These are phyloP conservation scores for Musa acuminata DNA, from an alignment of 176 grass and related monocot genomes.

Conservation along the genomic window DNA sequence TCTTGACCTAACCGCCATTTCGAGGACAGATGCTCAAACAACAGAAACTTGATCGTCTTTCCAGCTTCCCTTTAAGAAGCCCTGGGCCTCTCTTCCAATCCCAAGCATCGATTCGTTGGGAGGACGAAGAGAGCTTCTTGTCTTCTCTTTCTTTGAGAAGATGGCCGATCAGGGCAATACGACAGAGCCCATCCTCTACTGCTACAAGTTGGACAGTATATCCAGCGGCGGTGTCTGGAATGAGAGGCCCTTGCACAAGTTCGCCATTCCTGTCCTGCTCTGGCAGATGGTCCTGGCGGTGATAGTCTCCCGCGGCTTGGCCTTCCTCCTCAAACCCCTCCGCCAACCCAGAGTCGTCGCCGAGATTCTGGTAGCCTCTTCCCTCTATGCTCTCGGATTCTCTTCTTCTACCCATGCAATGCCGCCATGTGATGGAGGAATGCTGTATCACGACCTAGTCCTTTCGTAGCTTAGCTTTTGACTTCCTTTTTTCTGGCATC, in stretches of 20 bases:
- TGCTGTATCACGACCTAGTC: neutral
- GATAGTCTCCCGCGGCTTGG: neutral
- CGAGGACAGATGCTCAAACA: too few species aligned
- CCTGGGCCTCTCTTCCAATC: too few species aligned
- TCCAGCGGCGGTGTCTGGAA: neutral
- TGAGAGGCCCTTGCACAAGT: neutral
- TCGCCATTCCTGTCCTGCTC: neutral
- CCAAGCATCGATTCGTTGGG: too few species aligned
- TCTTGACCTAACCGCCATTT: too few species aligned
- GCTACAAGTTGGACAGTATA: neutral
- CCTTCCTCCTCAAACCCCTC: slow-evolving; percentile 11
- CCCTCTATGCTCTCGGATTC: neutral
- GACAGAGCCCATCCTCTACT: too few species aligned
- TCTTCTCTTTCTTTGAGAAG: too few species aligned
- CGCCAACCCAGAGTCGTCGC: slow-evolving; percentile 6
- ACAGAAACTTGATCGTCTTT: too few species aligned
- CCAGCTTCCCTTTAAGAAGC: too few species aligned
- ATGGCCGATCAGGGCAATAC: too few species aligned
- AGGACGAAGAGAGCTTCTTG: too few species aligned
- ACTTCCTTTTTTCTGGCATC: slow-evolving; percentile 3
- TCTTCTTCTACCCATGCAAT: neutral
- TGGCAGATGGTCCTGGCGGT: neutral
- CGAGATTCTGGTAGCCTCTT: slow-evolving; percentile 9
- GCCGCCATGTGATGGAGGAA: neutral
- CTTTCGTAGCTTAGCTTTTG: neutral